phyloP scores from a whole-genome alignment of 2,329 filamentous ascomycete species.

The Ophiostoma pallidulum region DNA sequence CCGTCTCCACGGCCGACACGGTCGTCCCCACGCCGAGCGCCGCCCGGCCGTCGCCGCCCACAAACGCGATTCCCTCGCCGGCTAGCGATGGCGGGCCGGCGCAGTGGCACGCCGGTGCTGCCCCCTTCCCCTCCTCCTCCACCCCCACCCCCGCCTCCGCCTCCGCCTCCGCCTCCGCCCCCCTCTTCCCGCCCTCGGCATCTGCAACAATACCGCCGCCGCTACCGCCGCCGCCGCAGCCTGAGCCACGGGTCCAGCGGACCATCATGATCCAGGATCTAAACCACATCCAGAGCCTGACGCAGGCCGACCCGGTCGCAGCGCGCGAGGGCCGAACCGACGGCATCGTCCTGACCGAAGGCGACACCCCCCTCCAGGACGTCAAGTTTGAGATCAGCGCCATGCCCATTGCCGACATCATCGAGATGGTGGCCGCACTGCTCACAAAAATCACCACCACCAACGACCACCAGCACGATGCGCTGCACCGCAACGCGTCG shows the following conservation, averaged over 20 bases:
- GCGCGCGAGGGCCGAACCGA: no score
- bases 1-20: slow-evolving; percentile 19
- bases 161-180: no score
- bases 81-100: slow-evolving; percentile 25
- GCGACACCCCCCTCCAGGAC: slow-evolving; percentile 41
- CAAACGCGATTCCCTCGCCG: slow-evolving; percentile 27
- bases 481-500: slow-evolving; percentile 63
- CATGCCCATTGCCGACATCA: slow-evolving; percentile 95
- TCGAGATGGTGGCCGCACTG: slow-evolving; percentile 96
- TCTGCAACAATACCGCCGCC: slow-evolving; percentile 17
- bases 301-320: slow-evolving; percentile 62
- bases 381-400: slow-evolving; percentile 87
- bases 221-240: slow-evolving; percentile 20
- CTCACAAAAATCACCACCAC: slow-evolving; percentile 96
- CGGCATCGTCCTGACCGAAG: slow-evolving; percentile 37
- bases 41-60: slow-evolving; percentile 8
- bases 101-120: no score
- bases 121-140: not conserved
- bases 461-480: slow-evolving; percentile 90
- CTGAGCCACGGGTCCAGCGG: slow-evolving; percentile 32
- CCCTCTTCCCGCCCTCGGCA: not conserved
- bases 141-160: not conserved
- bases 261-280: slow-evolving; percentile 78
- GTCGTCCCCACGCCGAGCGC: slow-evolving; percentile 15
- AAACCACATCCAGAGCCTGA: slow-evolving; percentile 83